A percentile compares a stretch with the other conserved stretches of the same genome.
These are phyloP conservation scores for Glarea lozoyensis DNA, from an alignment of 495 filamentous ascomycete species.

Conservation along the genomic window DNA sequence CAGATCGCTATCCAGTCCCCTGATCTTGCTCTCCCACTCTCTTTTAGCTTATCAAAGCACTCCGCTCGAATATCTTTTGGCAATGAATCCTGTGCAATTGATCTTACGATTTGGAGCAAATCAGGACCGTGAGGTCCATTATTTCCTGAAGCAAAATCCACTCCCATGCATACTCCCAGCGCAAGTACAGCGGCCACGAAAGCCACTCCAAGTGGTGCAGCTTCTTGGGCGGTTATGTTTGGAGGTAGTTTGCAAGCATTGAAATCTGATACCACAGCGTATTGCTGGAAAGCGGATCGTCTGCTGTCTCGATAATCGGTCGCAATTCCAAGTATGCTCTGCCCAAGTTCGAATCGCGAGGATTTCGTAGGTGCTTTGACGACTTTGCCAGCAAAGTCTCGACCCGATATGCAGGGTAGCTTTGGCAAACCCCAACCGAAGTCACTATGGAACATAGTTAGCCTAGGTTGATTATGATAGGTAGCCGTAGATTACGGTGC, in stretches of 20 bases:
- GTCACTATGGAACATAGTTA: constrained; percentile 34
- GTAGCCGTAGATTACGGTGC: constrained; percentile 40
- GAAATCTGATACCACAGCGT: constrained; percentile 51
- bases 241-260: constrained; percentile 52
- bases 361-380: constrained; percentile 32
- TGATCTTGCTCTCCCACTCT: constrained; percentile 32
- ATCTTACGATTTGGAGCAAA: constrained; percentile 33
- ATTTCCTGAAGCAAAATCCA: constrained; percentile 40
- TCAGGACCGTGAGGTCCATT: constrained; percentile 39
- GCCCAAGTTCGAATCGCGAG: constrained; percentile 41
- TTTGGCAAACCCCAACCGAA: constrained; percentile 57
- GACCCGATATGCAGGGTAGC: constrained; percentile 57
- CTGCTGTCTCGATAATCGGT: constrained; percentile 65
- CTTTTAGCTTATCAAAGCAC: constrained; percentile 35
- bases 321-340: constrained; percentile 45
- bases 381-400: constrained; percentile 53
- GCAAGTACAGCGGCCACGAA: constrained; percentile 51
- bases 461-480: not conserved
- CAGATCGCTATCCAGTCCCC: constrained; percentile 63
- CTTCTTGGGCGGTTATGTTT: constrained; percentile 35
- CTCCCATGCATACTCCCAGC: constrained; percentile 51
- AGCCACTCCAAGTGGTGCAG: constrained; percentile 54
- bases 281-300: constrained; percentile 62
- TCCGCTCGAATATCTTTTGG: constrained; percentile 45
- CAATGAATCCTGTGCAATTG: constrained; percentile 29